Evolutionary conservation across 2,329 filamentous ascomycete species (phyloP).

Genomic region (Hypomyces rosellus): DNA sequence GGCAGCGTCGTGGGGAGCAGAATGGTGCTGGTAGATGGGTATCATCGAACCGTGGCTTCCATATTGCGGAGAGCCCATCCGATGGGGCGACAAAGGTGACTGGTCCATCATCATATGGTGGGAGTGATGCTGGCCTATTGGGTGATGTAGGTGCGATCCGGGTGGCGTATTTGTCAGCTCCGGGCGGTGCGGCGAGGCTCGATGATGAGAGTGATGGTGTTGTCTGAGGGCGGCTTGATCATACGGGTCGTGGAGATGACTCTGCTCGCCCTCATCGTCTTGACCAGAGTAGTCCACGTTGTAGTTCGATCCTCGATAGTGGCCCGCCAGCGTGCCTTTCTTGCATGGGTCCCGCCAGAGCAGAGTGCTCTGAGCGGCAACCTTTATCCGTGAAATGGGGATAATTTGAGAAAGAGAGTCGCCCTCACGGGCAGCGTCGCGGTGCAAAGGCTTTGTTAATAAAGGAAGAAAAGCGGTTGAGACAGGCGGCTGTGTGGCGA

Average conservation of each 20-base stretch:
- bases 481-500: neutral
- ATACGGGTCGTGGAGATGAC: slow-evolving; percentile 59
- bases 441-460: slow-evolving; percentile 17
- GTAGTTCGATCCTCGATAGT: slow-evolving; percentile 68
- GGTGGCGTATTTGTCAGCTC: slow-evolving; percentile 22
- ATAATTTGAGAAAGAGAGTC: slow-evolving; percentile 51
- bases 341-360: slow-evolving; percentile 73
- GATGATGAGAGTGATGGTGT: slow-evolving; percentile 31
- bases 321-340: slow-evolving; percentile 65
- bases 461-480: slow-evolving; percentile 14
- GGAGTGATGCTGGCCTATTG: slow-evolving; percentile 36
- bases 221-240: slow-evolving; percentile 36
- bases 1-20: neutral
- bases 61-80: neutral
- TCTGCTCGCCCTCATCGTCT: slow-evolving; percentile 58
- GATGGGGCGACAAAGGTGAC: neutral
- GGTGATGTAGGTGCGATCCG: slow-evolving; percentile 23
- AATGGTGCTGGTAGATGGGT: neutral
- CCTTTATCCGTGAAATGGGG: slow-evolving; percentile 35
- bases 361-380: slow-evolving; percentile 67
- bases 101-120: slow-evolving; percentile 42
- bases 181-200: slow-evolving; percentile 43
- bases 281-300: slow-evolving; percentile 69
- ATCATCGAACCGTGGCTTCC: neutral
- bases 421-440: slow-evolving; percentile 49